Evolutionary conservation across 176 grass and related monocot species (phyloP).

Genomic region (Oropetium thomaeum): DNA sequence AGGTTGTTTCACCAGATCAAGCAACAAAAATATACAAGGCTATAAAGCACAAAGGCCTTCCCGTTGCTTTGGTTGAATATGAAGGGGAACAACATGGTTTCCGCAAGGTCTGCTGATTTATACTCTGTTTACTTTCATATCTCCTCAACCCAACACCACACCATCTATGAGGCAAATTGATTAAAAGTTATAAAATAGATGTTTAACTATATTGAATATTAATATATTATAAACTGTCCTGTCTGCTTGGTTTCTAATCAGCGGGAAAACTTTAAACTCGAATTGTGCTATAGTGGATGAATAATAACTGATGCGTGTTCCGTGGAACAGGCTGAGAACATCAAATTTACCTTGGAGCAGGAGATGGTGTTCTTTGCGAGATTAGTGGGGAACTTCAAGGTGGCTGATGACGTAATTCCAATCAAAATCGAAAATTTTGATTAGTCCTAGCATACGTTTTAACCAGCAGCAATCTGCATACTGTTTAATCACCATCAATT

Average conservation of each 20-base stretch:
- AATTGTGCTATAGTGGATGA: not conserved
- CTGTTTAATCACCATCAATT: not conserved
- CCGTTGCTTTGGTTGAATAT: conserved; percentile 91
- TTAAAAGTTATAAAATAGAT: not conserved
- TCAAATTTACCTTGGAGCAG: conserved; percentile 90
- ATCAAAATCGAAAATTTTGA: conserved; percentile 92
- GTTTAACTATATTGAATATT: not conserved
- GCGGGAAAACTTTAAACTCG: not conserved
- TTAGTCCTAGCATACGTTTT: not conserved
- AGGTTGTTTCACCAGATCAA: conserved; percentile 81
- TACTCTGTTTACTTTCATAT: not conserved
- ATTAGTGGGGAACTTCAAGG: conserved; percentile 66
- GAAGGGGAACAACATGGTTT: conserved; percentile 95
- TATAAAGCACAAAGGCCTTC: conserved; percentile 77
- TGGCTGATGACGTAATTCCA: conserved; percentile 70
- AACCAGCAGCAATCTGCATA: not conserved
- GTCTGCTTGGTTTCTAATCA: not conserved
- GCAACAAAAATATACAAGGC: conserved; percentile 77
- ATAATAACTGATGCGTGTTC: not conserved
- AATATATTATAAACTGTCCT: not conserved
- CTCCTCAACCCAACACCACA: not conserved
- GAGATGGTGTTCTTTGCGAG: conserved; percentile 83
- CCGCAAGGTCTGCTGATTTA: conserved; percentile 58
- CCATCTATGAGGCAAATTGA: not conserved
- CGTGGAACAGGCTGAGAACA: conserved; percentile 79